phyloP scores from a whole-genome alignment of 176 grass and related monocot species.

The Urochloa ruziziensis region DNA sequence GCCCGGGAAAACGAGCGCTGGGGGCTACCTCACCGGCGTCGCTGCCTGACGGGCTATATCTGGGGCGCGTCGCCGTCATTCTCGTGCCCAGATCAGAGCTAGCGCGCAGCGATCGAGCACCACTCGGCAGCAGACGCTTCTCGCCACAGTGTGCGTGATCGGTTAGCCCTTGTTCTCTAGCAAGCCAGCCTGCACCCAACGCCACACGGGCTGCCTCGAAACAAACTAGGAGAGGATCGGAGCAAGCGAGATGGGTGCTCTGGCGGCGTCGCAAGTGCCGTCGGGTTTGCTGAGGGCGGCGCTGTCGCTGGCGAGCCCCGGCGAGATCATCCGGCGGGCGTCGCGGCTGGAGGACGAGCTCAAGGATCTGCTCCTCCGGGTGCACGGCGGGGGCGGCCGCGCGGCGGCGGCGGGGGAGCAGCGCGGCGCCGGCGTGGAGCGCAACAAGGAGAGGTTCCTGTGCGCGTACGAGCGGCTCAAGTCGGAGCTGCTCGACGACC shows the following conservation, averaged over 20 bases:
- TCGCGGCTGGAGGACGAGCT: slow-evolving; percentile 43
- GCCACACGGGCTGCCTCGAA: too few species aligned
- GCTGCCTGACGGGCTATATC: background rate
- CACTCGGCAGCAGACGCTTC: slow-evolving; percentile 18
- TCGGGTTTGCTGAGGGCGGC: slow-evolving; percentile 26
- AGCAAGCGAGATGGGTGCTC: too few species aligned
- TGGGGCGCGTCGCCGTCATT: background rate
- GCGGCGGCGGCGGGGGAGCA: background rate
- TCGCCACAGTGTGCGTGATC: background rate
- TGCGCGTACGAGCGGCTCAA: slow-evolving; percentile 58
- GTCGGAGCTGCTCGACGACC: slow-evolving; percentile 43
- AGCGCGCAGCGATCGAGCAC: background rate
- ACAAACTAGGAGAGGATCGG: too few species aligned
- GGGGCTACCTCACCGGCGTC: too few species aligned
- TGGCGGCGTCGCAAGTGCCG: slow-evolving; percentile 36
- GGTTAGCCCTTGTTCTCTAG: background rate
- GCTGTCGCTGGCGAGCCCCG: slow-evolving; percentile 24
- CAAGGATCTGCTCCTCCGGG: slow-evolving; percentile 20
- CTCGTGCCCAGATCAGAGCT: background rate
- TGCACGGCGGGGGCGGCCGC: slow-evolving; percentile 10
- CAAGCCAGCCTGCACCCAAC: too few species aligned
- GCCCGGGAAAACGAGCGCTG: too few species aligned
- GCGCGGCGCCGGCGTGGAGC: background rate
- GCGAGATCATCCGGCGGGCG: slow-evolving; percentile 34
- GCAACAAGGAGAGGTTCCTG: slow-evolving; percentile 35